Conservation (phyloP, 305 asterid species). For the Fraxinus latifolia region DNA sequence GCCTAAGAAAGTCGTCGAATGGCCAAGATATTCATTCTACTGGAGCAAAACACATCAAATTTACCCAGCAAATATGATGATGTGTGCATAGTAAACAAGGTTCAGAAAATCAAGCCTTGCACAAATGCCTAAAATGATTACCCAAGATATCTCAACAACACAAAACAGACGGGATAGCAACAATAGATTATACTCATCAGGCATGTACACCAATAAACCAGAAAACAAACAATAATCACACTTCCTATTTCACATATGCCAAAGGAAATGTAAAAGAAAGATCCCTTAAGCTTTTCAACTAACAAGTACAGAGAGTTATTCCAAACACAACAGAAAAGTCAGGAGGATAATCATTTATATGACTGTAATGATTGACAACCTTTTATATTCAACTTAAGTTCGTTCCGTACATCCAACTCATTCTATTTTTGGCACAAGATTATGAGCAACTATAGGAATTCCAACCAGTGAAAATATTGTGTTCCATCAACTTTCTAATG, state of each 20-base stretch:
- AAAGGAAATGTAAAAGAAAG: background rate
- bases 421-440: background rate
- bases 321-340: background rate
- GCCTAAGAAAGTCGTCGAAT: background rate
- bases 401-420: background rate
- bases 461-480: background rate
- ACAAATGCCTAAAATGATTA: background rate
- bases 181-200: background rate
- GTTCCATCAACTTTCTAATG: background rate
- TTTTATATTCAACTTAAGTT: background rate
- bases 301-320: background rate
- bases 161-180: background rate
- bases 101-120: constrained; percentile 1
- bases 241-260: background rate
- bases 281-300: background rate
- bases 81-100: background rate
- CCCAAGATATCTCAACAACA: background rate
- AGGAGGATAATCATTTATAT: background rate
- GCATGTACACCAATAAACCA: background rate
- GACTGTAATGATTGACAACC: background rate
- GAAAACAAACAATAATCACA: background rate
- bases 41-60: background rate
- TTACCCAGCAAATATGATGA: constrained; percentile 7
- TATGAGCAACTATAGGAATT: background rate
- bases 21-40: background rate